Percentiles rank a stretch among this genome's conserved stretches.
Conservation (phyloP, 2,329 filamentous ascomycete genomes). For the Botrytis sinoallii region DNA sequence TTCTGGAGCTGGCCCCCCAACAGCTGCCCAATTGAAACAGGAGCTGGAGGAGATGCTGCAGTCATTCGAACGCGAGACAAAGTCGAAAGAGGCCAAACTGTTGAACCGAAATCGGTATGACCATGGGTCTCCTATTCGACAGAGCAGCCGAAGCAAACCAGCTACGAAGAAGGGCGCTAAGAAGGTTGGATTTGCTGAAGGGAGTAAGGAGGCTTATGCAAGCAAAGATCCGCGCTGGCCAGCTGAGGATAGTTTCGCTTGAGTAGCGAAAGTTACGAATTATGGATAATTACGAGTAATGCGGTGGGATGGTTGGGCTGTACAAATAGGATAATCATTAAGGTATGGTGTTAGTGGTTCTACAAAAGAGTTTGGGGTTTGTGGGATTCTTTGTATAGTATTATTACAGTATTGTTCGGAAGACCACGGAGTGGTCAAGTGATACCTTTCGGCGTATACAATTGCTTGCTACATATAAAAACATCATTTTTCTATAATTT, state of each 20-base stretch:
- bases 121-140: not conserved
- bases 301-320: constrained; percentile 22
- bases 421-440: constrained; percentile 1
- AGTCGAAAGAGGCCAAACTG: not conserved
- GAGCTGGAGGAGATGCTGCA: constrained; percentile 10
- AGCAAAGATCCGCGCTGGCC: constrained; percentile 27
- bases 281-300: constrained; percentile 24
- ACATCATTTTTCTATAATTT: constrained; percentile 29
- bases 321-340: constrained; percentile 23
- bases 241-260: constrained; percentile 38
- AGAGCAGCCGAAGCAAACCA: not conserved
- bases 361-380: constrained; percentile 9
- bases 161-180: not conserved
- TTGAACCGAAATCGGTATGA: not conserved
- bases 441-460: constrained; percentile 12
- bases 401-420: constrained; percentile 16
- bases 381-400: constrained; percentile 18
- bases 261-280: constrained; percentile 17
- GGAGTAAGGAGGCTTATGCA: not conserved
- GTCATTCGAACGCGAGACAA: constrained; percentile 7
- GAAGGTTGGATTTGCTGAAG: constrained; percentile 7
- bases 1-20: not conserved
- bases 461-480: not conserved
- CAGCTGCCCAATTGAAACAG: constrained; percentile 5
- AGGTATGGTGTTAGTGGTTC: constrained; percentile 16